Evolutionary conservation across 257 asterid genomes (phyloP).

Genomic region (Fraxinus cuspidata): DNA sequence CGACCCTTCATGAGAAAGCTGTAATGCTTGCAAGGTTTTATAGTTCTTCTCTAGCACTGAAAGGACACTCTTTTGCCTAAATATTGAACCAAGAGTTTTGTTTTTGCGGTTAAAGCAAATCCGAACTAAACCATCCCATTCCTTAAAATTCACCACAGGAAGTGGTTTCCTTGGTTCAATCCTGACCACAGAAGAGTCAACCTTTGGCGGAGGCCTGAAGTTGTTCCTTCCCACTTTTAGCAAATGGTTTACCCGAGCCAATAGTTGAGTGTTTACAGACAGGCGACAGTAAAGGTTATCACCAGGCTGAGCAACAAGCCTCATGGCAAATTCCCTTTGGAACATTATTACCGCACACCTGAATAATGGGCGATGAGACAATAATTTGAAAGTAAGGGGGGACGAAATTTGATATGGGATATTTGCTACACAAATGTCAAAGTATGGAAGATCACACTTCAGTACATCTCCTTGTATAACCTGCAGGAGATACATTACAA

Average conservation of each 20-base stretch:
- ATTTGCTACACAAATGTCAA: conserved; percentile 95
- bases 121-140: too few relatives aligned
- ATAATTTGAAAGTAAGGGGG: conserved; percentile 81
- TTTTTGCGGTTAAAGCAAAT: too few relatives aligned
- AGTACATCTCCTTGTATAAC: conserved; percentile 93
- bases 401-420: conserved; percentile 97
- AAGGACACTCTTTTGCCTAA: too few relatives aligned
- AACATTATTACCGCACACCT: conserved; percentile 96
- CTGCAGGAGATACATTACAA: conserved; percentile 36
- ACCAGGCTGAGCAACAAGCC: conserved; percentile 96
- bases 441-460: conserved; percentile 93
- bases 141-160: too few relatives aligned
- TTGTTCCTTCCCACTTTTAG: conserved; percentile 90
- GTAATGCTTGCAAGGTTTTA: too few relatives aligned
- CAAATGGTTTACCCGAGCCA: conserved; percentile 80
- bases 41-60: too few relatives aligned
- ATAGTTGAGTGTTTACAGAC: conserved; percentile 82
- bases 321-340: conserved; percentile 96
- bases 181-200: too few relatives aligned
- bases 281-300: conserved; percentile 89
- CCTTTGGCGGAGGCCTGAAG: too few relatives aligned
- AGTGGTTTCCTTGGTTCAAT: too few relatives aligned
- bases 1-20: too few relatives aligned
- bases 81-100: too few relatives aligned
- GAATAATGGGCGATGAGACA: conserved; percentile 86